Evolutionary conservation across 2,329 filamentous ascomycete species (phyloP).

Genomic region (Exserohilum rostratum): DNA sequence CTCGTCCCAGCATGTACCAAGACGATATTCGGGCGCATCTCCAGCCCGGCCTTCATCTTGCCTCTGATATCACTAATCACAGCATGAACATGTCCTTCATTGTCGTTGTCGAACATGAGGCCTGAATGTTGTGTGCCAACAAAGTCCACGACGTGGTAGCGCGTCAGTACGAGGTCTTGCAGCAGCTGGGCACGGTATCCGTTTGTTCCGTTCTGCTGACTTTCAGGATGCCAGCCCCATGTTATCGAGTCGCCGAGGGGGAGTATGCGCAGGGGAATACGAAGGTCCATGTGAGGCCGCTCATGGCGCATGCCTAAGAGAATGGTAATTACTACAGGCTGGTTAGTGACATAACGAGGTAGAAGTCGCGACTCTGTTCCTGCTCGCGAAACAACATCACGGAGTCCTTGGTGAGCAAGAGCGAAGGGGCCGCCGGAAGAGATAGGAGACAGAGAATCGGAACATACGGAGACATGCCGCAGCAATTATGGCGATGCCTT

Average conservation of each 20-base stretch:
- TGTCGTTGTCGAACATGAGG: constrained; percentile 40
- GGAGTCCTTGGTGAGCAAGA: too few relatives aligned
- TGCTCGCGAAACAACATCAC: neutral
- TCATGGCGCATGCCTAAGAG: constrained; percentile 6
- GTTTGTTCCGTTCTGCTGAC: constrained; percentile 38
- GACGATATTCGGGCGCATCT: constrained; percentile 29
- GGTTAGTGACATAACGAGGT: constrained; percentile 2
- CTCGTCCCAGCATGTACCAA: constrained; percentile 35
- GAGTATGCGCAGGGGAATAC: constrained; percentile 28
- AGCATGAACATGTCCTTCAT: constrained; percentile 43
- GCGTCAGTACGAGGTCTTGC: constrained; percentile 27
- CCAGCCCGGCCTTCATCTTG: constrained; percentile 16
- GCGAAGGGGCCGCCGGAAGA: too few relatives aligned
- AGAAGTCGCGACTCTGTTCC: neutral
- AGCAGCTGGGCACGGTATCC: constrained; percentile 47
- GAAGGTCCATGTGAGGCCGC: constrained; percentile 3
- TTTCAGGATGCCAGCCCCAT: constrained; percentile 36
- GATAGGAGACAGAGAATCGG: neutral
- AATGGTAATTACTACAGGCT: constrained; percentile 12
- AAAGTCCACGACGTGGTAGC: constrained; percentile 31
- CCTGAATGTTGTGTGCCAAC: constrained; percentile 42
- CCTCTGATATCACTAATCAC: constrained; percentile 38
- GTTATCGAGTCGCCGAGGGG: constrained; percentile 37
- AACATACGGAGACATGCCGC: constrained; percentile 11
- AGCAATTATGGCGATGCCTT: constrained; percentile 6